phyloP scores from a whole-genome alignment of 2,329 filamentous ascomycete species.

The Fusarium temperatum region DNA sequence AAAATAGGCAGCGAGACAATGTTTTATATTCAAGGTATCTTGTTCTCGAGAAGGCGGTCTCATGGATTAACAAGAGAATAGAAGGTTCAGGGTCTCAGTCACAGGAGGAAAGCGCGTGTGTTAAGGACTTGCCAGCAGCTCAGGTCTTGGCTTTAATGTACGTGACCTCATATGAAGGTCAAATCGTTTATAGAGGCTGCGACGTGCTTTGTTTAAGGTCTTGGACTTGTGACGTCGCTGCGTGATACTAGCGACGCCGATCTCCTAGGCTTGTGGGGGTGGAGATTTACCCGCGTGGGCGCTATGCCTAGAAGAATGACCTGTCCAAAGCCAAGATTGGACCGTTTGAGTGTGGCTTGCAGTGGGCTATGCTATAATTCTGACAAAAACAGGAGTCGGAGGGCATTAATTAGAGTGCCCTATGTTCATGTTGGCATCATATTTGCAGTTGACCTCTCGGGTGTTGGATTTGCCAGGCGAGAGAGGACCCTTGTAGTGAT shows the following conservation, averaged over 20 bases:
- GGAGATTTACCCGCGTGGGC: constrained; percentile 22
- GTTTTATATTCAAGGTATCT: neutral
- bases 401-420: neutral
- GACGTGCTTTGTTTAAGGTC: constrained; percentile 23
- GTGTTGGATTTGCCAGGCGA: neutral
- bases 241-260: constrained; percentile 37
- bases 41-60: neutral
- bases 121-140: neutral
- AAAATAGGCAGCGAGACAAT: constrained; percentile 25
- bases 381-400: constrained; percentile 6
- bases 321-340: neutral
- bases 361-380: constrained; percentile 5
- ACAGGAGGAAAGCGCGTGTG: constrained; percentile 13
- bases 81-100: constrained; percentile 13
- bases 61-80: neutral
- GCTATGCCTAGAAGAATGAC: constrained; percentile 16
- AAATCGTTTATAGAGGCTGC: neutral
- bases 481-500: neutral
- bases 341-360: neutral
- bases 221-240: constrained; percentile 35
- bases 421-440: constrained; percentile 9
- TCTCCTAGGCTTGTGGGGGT: constrained; percentile 27
- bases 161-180: constrained; percentile 28
- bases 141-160: constrained; percentile 2
- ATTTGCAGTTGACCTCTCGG: neutral